Evolutionary conservation across 495 filamentous ascomycete genomes (phyloP), one percentile per base, ranked within the genome.

Genomic region (Corynascus novoguineensis): DNA sequence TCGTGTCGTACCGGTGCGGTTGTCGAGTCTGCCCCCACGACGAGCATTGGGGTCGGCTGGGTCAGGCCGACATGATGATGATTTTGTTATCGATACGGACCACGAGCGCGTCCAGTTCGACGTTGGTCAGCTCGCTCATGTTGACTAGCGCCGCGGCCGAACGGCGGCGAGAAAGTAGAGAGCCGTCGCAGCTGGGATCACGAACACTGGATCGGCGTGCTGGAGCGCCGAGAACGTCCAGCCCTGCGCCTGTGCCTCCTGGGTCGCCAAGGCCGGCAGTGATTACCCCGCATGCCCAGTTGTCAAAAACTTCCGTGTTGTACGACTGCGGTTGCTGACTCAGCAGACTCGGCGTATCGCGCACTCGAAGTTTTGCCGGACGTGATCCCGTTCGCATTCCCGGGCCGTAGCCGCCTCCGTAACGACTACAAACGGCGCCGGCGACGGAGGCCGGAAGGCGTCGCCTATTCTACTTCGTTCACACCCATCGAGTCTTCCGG

Each of bases 71-170:
- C 5, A 31, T 31, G 29, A 31, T 31, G 29, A 31, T 31, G 10
- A 31, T 31, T 10, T 31, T 31, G 29, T 31, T 31, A 31, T 31
- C 29, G 29, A 31, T 50, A 50, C 29, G 11, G 49, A 22, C 49
- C 34, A 51, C 49, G 22, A 29, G 22, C 49, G 49, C 49, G 49
- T 51, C 29, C 21, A 51, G 49, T 38, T 51, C 49, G 49, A 51
- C 10, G 34, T 51, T 51, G 49, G 47, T 17, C 32, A 40, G 49
- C 32, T 40, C 32, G 49, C 32, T 51, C 32, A 51, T 12, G 49
- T 51, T 28, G 49, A 51, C 49, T n/a, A 51, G 49, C 49, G 49
- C 49, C 22, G 49, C 14, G 49, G 32, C 34, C 11, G 49, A 31
- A 31, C 29, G 29, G 29, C 29, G 29, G 29, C 29, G 29, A 31